phyloP scores from a whole-genome alignment of 805 yeast species.

The Kodamaea kaohsiungensis region DNA sequence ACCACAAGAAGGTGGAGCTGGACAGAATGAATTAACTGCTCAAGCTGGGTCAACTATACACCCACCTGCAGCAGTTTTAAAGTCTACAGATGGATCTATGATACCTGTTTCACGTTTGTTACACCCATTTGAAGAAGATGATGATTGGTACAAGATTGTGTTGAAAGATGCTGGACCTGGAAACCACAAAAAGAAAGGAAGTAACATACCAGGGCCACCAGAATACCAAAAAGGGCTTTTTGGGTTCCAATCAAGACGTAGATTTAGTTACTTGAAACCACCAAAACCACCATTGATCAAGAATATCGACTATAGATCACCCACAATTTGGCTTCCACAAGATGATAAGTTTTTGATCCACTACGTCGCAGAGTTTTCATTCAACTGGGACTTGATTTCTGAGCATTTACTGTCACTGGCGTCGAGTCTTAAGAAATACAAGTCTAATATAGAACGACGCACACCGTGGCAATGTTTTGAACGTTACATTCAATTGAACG shows the following conservation, averaged over 20 bases:
- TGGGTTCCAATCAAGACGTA: constrained; percentile 50
- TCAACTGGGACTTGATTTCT: constrained; percentile 92
- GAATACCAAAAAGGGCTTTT: constrained; percentile 60
- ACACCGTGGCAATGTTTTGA: constrained; percentile 99
- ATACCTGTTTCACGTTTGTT: constrained; percentile 68
- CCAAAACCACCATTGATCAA: constrained; percentile 88
- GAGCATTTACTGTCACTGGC: constrained; percentile 71
- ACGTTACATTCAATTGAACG: constrained; percentile 89
- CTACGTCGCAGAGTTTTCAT: constrained; percentile 81
- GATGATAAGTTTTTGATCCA: constrained; percentile 82
- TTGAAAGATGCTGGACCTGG: constrained; percentile 39
- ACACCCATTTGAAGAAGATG: constrained; percentile 64
- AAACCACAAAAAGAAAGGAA: constrained; percentile 5
- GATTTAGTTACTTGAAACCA: constrained; percentile 70
- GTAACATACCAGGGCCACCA: constrained; percentile 26
- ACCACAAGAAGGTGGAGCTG: neutral
- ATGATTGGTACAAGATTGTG: constrained; percentile 59
- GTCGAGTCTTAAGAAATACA: constrained; percentile 59
- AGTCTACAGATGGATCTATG: constrained; percentile 32
- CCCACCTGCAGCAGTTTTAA: constrained; percentile 20
- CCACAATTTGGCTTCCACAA: constrained; percentile 94
- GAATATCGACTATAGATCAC: constrained; percentile 79
- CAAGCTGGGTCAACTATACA: neutral
- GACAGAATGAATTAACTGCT: neutral
- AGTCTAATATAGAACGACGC: constrained; percentile 88